Percentiles rank a stretch among this genome's conserved stretches.
phyloP scores from a whole-genome alignment of 495 filamentous ascomycete genomes.

The Bathelium albidoporum region DNA sequence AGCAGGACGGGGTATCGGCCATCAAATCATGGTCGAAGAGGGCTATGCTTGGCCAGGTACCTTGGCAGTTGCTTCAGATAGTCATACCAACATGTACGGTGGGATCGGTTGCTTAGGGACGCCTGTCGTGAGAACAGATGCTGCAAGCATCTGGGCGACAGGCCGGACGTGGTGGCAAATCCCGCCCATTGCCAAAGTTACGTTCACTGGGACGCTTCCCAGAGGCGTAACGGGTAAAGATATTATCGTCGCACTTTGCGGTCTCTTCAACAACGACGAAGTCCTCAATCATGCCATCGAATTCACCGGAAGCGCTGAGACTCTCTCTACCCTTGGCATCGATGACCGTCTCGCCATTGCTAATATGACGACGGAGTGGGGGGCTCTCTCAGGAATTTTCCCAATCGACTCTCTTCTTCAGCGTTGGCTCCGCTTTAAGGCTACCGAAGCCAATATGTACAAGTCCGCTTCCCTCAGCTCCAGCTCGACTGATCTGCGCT shows the following conservation, averaged over 20 bases:
- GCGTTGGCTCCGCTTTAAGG: constrained; percentile 69
- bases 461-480: constrained; percentile 28
- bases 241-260: constrained; percentile 83
- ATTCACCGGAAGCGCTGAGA: constrained; percentile 71
- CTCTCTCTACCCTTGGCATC: constrained; percentile 61
- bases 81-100: constrained; percentile 87
- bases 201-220: constrained; percentile 63
- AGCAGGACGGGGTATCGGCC: constrained; percentile 73
- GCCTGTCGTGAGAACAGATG: constrained; percentile 79
- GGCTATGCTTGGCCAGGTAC: constrained; percentile 77
- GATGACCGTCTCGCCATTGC: constrained; percentile 75
- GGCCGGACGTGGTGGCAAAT: constrained; percentile 82
- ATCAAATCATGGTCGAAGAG: constrained; percentile 85
- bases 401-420: constrained; percentile 67
- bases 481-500: constrained; percentile 33
- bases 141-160: constrained; percentile 78
- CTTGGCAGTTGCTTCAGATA: constrained; percentile 70
- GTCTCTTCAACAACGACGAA: constrained; percentile 78
- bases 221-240: constrained; percentile 88
- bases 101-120: constrained; percentile 70
- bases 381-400: constrained; percentile 70
- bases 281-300: constrained; percentile 91
- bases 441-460: constrained; percentile 55
- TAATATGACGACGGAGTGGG: constrained; percentile 98
- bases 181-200: constrained; percentile 74